phyloP scores from a whole-genome alignment of 2,329 filamentous ascomycete genomes.

The Aspergillus hortae region DNA sequence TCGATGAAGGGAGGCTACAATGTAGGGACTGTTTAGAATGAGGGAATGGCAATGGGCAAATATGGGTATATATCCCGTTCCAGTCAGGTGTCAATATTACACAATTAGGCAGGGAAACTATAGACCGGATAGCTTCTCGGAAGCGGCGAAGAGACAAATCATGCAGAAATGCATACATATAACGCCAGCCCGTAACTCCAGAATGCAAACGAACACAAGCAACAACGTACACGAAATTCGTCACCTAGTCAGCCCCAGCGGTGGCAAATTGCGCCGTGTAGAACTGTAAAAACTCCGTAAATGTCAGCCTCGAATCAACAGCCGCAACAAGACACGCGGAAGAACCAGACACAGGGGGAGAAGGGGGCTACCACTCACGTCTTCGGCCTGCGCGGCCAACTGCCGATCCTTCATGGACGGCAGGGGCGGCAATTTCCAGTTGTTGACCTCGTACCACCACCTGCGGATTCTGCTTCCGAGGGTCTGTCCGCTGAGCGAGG shows the following conservation, averaged over 20 bases:
- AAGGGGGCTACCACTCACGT: conserved; percentile 33
- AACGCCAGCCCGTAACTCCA: conserved; percentile 2
- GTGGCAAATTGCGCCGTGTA: conserved; percentile 35
- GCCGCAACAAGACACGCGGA: neutral
- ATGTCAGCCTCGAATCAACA: conserved; percentile 21
- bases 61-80: too few relatives aligned
- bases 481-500: conserved; percentile 71
- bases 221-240: neutral
- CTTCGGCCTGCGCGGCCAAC: conserved; percentile 39
- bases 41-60: too few relatives aligned
- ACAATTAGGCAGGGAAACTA: too few relatives aligned
- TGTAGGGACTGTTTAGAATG: too few relatives aligned
- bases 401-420: conserved; percentile 25
- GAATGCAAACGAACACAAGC: conserved; percentile 1
- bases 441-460: conserved; percentile 96
- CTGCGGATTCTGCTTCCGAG: conserved; percentile 73
- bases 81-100: too few relatives aligned
- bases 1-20: too few relatives aligned
- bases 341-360: neutral
- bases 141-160: too few relatives aligned
- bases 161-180: too few relatives aligned
- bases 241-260: conserved; percentile 15
- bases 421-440: conserved; percentile 68
- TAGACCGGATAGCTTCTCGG: too few relatives aligned
- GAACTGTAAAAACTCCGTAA: conserved; percentile 34